Evolutionary conservation across 371 early-diverging fungal genomes (phyloP), one percentile per base, ranked within the genome.

Genomic region (Lichtheimia ramosa): DNA sequence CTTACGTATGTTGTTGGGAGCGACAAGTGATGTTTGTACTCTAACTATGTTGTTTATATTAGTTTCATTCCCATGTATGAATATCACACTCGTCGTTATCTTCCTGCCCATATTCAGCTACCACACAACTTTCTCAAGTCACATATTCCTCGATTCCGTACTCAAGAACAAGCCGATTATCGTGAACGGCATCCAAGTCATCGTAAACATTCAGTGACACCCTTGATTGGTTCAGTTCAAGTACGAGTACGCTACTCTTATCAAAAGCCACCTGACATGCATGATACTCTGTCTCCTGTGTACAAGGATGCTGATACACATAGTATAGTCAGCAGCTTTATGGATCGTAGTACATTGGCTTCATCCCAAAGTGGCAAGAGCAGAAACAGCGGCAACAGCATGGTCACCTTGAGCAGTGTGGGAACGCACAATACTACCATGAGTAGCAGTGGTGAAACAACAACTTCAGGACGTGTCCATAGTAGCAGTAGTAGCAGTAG

Each of bases 51-150:
- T 24, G 5, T 43, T 56, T 5, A 56, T 56, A 12, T 42, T 54
- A 79, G 79, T 0, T 77, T 80, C 56, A 21, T 80, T 13, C 81
- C 81, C n/a, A 74, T 80, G 73, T 77, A 80, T 27, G 81, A 80
- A 57, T 80, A 80, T 54, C 75, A 77, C 46, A 65, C 71, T 13
- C 68, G 66, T 13, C 67, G 75, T 10, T 72, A 77, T 46, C 58
- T 79, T 16, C 77, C 80, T 23, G 73, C 74, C 3, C 76, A 75
- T 59, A 75, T 75, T 28, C 74, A 72, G 56, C 41, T 79, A 25
- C 80, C 80, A 18, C 74, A 79, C 52, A 76, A 69, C 20, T 76
- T 79, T 53, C 48, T 77, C 16, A 77, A 77, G 56, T 68, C 77
- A 5, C 74, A 77, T 34, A 77, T 77, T 62, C 77, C 75, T 15